Evolutionary conservation across 2,329 filamentous ascomycete genomes (phyloP), one percentile per base, ranked within the genome.

Genomic region (Pestalotiopsis sp.): DNA sequence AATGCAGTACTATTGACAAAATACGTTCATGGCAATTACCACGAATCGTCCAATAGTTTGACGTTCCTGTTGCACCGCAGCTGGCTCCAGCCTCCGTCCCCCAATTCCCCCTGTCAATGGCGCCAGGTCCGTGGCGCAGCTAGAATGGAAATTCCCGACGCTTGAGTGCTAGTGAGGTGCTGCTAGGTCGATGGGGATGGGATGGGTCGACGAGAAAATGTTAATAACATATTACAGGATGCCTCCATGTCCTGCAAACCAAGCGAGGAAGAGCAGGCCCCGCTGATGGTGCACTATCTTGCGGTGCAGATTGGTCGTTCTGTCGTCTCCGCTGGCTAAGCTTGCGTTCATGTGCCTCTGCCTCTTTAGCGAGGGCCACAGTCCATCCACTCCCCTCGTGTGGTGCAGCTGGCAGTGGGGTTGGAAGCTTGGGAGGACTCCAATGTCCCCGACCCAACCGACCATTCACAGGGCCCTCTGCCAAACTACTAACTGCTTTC

Each of bases 341-440:
- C 17, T 20, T 45, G 17, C 45, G 17, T 52, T 52, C 45, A 52
- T 52, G 45, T 52, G 45, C 45, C 17, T n/a, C 45, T 52, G 17
- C 45, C 31, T 36, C 31, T 36, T 52, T 52, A 52, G 45, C 45
- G 45, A 52, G 45, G 45, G 45, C 45, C 45, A 52, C 45, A 27
- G 27, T 27, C 27, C 27, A n/a, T 14, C 45, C 31, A n/a, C 45
- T 20, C 45, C 45, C 17, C 45, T 52, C 45, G 45, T 52, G 45
- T 52, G 17, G 45, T 52, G 17, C 20, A n/a, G 45, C 27, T 14
- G 59, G 27, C 12, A 59, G 17, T 13, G n/a, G 17, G 31, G 17
- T 20, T n/a, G 59, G 13, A 39, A 38, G 31, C 20, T 58, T 60
- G 64, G 64, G 64, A 66, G 64, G 64, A 59, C 52, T 66, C 64